Evolutionary conservation across 176 grass and related monocot genomes (phyloP).

Genomic region (Eleusine coracana): DNA sequence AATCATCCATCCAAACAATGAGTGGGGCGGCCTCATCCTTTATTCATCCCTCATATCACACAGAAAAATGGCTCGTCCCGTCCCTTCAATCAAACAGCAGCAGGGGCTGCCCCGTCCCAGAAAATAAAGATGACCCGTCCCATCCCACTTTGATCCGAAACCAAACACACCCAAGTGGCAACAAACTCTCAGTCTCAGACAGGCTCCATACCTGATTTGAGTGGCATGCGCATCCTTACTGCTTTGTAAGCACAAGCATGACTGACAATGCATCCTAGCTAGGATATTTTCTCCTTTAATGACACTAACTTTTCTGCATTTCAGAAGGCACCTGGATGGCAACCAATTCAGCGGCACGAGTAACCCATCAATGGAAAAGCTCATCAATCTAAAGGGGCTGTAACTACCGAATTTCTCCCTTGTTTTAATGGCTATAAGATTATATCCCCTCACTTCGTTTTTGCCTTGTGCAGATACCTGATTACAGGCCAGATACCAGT

Average conservation of each 20-base stretch:
- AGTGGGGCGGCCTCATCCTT: no score
- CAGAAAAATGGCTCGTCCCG: no score
- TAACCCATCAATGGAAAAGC: constrained; percentile 54
- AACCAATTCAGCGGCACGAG: constrained; percentile 74
- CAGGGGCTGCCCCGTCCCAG: no score
- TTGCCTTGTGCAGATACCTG: constrained; percentile 58
- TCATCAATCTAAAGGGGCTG: constrained; percentile 73
- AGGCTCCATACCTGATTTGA: constrained; percentile 76
- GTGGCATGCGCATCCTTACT: constrained; percentile 55
- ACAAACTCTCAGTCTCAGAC: constrained; percentile 53
- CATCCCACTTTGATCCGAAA: no score
- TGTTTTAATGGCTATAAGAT: not conserved
- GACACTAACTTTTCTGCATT: constrained; percentile 33
- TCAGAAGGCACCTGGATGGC: constrained; percentile 66
- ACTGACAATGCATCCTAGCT: constrained; percentile 7
- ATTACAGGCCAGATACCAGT: constrained; percentile 67
- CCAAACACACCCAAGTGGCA: constrained; percentile 73
- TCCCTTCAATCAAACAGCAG: no score
- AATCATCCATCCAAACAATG: no score
- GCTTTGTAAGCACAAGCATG: constrained; percentile 63
- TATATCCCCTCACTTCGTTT: not conserved
- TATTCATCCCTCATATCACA: no score
- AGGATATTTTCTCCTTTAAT: not conserved
- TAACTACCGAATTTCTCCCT: constrained; percentile 36
- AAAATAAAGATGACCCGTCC: no score